phyloP scores from a whole-genome alignment of 225 moss, liverwort and hornwort genomes.

The Rhytidiadelphus loreus region DNA sequence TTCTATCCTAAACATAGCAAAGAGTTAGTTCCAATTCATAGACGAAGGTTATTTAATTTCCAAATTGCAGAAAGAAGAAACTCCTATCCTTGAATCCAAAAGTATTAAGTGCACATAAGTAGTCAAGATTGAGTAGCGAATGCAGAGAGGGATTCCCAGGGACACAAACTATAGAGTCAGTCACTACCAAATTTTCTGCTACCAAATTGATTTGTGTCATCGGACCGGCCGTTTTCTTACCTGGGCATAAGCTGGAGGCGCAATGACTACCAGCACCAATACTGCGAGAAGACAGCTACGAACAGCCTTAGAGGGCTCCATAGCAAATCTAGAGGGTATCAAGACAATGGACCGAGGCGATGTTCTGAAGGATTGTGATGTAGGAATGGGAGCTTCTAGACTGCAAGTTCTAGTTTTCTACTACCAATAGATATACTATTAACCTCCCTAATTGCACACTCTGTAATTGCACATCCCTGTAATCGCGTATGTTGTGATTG shows the following conservation, averaged over 20 bases:
- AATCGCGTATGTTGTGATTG: neutral
- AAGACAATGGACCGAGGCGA: neutral
- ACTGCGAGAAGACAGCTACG: neutral
- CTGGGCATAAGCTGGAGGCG: neutral
- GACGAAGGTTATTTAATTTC: neutral
- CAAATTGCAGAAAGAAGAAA: neutral
- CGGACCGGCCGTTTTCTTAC: neutral
- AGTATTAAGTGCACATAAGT: neutral
- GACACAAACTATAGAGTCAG: neutral
- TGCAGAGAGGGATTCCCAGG: neutral
- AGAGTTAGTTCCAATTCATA: neutral
- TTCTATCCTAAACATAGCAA: neutral
- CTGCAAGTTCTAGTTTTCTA: neutral
- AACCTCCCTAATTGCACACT: neutral
- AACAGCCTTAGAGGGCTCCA: neutral
- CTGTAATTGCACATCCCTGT: neutral
- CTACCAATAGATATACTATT: neutral
- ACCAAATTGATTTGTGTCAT: neutral
- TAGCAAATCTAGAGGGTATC: neutral
- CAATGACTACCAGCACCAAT: neutral
- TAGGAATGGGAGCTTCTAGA: neutral
- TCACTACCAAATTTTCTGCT: neutral
- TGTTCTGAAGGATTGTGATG: neutral
- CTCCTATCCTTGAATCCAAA: neutral
- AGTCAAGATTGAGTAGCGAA: neutral